A percentile compares a stretch with the other conserved stretches of the same genome.
Conservation (phyloP, 805 yeast genomes). For the Ogataea minuta region DNA sequence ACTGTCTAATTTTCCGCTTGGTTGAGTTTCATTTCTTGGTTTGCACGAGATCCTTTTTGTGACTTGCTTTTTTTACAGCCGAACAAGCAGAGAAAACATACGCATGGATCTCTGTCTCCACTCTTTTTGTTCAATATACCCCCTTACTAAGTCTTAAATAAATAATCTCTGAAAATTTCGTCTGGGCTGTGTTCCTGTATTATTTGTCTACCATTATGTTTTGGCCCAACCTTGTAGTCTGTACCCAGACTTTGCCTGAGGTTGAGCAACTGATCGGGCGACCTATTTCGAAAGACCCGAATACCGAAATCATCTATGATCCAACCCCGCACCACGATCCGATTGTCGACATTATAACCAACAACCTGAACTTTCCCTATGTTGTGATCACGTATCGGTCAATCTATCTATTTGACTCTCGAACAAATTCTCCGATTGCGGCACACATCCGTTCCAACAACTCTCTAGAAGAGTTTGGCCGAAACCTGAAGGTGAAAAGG, state of each 20-base stretch:
- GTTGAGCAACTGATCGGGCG: conserved; percentile 19
- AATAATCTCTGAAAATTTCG: conserved; percentile 1
- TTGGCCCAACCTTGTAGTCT: conserved; percentile 32
- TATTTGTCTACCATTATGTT: conserved; percentile 23
- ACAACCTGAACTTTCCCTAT: conserved; percentile 26
- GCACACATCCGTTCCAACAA: conserved; percentile 43
- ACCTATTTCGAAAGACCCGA: conserved; percentile 10
- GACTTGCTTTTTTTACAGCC: conserved; percentile 16
- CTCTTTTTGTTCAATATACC: conserved; percentile 12
- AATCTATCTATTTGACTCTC: conserved; percentile 38
- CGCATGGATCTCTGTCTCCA: conserved; percentile 9
- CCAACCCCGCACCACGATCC: conserved; percentile 32
- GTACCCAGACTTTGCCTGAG: conserved; percentile 28
- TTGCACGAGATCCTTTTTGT: conserved; percentile 15
- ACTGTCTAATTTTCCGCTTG: conserved; percentile 11
- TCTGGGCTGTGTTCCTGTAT: conserved; percentile 5
- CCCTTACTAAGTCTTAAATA: conserved; percentile 8
- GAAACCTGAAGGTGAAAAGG: conserved; percentile 38
- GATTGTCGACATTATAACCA: conserved; percentile 32
- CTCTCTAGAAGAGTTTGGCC: conserved; percentile 48
- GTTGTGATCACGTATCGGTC: conserved; percentile 37
- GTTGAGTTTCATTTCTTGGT: conserved; percentile 16
- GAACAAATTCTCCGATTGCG: conserved; percentile 47
- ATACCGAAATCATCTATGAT: conserved; percentile 14
- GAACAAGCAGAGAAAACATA: conserved; percentile 4